Evolutionary conservation across 768 basidiomycete species (phyloP).

Genomic region (Trametes cubensis): DNA sequence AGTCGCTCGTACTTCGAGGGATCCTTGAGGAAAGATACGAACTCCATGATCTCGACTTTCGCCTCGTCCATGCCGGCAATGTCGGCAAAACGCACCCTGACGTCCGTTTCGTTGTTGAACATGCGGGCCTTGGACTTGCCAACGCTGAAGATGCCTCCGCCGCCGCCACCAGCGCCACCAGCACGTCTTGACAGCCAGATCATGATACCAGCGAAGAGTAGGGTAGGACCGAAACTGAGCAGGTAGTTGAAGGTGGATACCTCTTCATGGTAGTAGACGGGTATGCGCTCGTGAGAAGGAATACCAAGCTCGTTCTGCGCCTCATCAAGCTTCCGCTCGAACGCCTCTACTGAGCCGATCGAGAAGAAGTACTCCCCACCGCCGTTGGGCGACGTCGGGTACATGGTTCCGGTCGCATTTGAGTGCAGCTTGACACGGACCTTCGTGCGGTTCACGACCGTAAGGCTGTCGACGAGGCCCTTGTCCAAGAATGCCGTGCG

Average conservation of each 20-base stretch:
- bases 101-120: conserved; percentile 96
- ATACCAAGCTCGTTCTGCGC: conserved; percentile 93
- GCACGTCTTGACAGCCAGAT: conserved; percentile 85
- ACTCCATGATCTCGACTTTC: conserved; percentile 99
- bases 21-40: conserved; percentile 98
- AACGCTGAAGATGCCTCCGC: conserved; percentile 94
- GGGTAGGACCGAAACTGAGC: conserved; percentile 92
- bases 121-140: conserved; percentile 94
- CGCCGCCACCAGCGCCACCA: conserved; percentile 56
- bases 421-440: conserved; percentile 93
- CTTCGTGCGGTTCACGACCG: conserved; percentile 86
- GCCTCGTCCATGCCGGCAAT: conserved; percentile 99
- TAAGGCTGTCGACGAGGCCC: conserved; percentile 91
- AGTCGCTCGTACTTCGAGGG: conserved; percentile 93
- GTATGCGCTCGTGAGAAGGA: conserved; percentile 89
- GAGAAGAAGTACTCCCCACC: conserved; percentile 87
- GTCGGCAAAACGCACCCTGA: conserved; percentile 92
- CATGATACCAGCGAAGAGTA: conserved; percentile 87
- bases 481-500: conserved; percentile 95
- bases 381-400: conserved; percentile 56
- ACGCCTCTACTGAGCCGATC: conserved; percentile 95
- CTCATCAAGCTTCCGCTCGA: conserved; percentile 93
- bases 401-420: conserved; percentile 81
- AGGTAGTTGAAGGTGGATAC: conserved; percentile 80
- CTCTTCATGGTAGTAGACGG: conserved; percentile 96